phyloP scores from a whole-genome alignment of 257 asterid species.

The Ballota nigra region DNA sequence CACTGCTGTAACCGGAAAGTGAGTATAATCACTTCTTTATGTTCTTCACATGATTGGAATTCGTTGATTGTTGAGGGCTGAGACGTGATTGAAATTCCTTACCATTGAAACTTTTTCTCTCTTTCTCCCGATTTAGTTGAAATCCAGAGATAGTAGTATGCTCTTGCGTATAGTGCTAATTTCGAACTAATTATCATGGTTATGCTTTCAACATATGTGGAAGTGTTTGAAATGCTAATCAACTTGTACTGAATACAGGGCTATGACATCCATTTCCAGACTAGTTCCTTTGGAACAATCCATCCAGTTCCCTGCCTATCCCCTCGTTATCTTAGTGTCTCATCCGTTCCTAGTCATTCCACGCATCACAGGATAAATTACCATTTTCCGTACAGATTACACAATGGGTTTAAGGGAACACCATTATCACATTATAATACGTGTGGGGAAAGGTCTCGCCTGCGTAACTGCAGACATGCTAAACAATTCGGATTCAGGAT shows the following conservation, averaged over 20 bases:
- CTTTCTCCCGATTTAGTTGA: background rate
- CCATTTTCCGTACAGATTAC: constrained; percentile 30
- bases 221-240: constrained; percentile 2
- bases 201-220: background rate
- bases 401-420: constrained; percentile 43
- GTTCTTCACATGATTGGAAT: background rate
- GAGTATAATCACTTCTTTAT: background rate
- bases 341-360: constrained; percentile 39
- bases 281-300: constrained; percentile 37
- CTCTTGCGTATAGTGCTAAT: background rate
- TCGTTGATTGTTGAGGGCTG: constrained; percentile 9
- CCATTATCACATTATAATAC: constrained; percentile 27
- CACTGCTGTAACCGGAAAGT: constrained; percentile 40
- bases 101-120: too few species aligned
- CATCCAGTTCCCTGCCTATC: constrained; percentile 31
- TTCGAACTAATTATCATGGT: background rate
- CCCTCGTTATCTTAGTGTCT: constrained; percentile 29
- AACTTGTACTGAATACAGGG: constrained; percentile 52
- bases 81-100: background rate
- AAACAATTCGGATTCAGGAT: constrained; percentile 41
- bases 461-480: constrained; percentile 28
- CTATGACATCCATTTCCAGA: constrained; percentile 39
- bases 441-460: constrained; percentile 37
- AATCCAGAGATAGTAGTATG: background rate
- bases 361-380: constrained; percentile 32